Evolutionary conservation across 805 yeast genomes (phyloP).

Genomic region (Ogataea henricii): DNA sequence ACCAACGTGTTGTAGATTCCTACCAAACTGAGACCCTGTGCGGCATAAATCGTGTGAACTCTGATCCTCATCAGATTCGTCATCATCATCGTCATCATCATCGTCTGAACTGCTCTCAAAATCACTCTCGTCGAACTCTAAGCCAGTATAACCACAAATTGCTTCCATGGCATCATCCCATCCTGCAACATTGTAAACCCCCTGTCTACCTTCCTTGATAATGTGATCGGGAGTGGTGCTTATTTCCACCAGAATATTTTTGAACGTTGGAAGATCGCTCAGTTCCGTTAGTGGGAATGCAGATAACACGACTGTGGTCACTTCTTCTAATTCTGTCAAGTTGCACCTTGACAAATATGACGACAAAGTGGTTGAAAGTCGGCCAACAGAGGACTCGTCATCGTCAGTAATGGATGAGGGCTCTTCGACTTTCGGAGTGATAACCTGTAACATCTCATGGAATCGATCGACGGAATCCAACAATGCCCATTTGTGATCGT

Average conservation of each 20-base stretch:
- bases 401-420: neutral
- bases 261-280: slow-evolving; percentile 19
- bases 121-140: slow-evolving; percentile 39
- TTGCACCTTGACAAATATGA: slow-evolving; percentile 1
- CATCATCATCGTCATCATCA: slow-evolving; percentile 20
- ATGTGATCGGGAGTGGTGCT: slow-evolving; percentile 21
- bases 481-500: slow-evolving; percentile 11
- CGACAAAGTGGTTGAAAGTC: neutral
- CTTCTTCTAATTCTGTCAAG: slow-evolving; percentile 13
- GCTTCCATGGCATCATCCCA: slow-evolving; percentile 42
- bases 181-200: slow-evolving; percentile 27
- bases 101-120: slow-evolving; percentile 28
- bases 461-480: slow-evolving; percentile 22
- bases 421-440: slow-evolving; percentile 16
- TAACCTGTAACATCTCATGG: slow-evolving; percentile 9
- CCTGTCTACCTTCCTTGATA: slow-evolving; percentile 11
- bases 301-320: slow-evolving; percentile 30
- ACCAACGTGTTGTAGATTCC: neutral
- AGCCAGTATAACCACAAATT: slow-evolving; percentile 32
- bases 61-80: slow-evolving; percentile 9
- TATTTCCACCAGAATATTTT: slow-evolving; percentile 31
- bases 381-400: neutral
- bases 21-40: neutral
- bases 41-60: neutral
- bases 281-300: slow-evolving; percentile 23